Evolutionary conservation across 805 yeast genomes (phyloP).

Genomic region (Schwanniomyces pseudopolymorphus): DNA sequence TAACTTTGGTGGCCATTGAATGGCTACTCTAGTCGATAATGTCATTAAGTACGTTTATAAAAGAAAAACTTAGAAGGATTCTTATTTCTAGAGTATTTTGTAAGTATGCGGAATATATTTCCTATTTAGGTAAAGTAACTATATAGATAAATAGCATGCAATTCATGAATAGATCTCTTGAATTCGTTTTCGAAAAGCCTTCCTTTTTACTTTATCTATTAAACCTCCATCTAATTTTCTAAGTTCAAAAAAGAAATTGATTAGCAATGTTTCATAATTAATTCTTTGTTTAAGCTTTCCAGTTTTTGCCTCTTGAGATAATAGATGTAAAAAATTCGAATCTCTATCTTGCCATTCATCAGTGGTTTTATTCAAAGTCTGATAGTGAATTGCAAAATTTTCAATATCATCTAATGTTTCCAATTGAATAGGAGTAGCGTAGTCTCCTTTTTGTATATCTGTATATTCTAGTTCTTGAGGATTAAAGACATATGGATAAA

Average conservation of each 20-base stretch:
- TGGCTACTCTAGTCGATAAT: slow-evolving; percentile 47
- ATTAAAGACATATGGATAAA: slow-evolving; percentile 55
- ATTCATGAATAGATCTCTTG: background rate
- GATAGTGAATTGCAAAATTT: slow-evolving; percentile 48
- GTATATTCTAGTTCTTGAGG: slow-evolving; percentile 37
- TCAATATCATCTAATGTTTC: slow-evolving; percentile 53
- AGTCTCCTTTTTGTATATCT: slow-evolving; percentile 8
- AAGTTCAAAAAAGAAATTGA: slow-evolving; percentile 32
- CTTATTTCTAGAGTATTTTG: too few species aligned
- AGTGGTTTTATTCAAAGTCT: slow-evolving; percentile 33
- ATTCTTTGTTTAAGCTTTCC: slow-evolving; percentile 22
- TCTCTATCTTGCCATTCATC: slow-evolving; percentile 44
- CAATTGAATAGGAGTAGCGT: slow-evolving; percentile 38
- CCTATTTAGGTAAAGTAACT: background rate
- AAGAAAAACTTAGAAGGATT: too few species aligned
- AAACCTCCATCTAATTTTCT: slow-evolving; percentile 37
- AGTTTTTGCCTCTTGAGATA: slow-evolving; percentile 16
- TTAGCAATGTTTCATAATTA: slow-evolving; percentile 34
- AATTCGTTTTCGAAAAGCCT: slow-evolving; percentile 7
- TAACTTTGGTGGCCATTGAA: slow-evolving; percentile 50
- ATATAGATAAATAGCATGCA: background rate
- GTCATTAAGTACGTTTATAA: slow-evolving; percentile 21
- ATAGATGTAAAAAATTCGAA: slow-evolving; percentile 22
- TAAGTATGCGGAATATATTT: background rate
- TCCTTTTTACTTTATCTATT: slow-evolving; percentile 15